Base-by-base conservation (phyloP, 2,329 filamentous ascomycete species). In the Colletotrichum horii region DNA sequence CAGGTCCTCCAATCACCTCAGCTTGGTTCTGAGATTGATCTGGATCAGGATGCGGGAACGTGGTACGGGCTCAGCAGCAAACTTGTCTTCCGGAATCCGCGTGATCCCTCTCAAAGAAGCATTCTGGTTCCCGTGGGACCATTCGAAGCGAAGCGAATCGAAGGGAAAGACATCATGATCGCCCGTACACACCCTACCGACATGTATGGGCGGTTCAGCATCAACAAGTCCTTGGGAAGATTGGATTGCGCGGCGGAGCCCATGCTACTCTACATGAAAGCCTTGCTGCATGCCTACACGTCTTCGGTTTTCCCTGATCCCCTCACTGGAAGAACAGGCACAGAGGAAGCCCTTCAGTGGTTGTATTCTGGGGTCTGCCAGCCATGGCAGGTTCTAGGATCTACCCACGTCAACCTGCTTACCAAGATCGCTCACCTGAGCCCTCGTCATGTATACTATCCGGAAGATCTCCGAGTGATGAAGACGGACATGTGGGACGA, bases 61-160 rank as follows among this genome's bases (percentile, higher is more conserved):
- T 87, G 90, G 78, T 89, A 94, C 73, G 93, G 93, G 0, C 83
- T 94, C 1, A 73, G 82, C 3, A 92, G 89, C 80, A 93, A 90
- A 79, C 82, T 93, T 4, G 87, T 94, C 1, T 81, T 93, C 16
- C 85, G 87, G 0, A 87, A 89, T n/a, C 68, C 79, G 0, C 73
- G 78, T 0, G 88, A 90, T 56, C 78, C 70, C 0, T 74, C 79
- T 0, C 83, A 86, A 6, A 87, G 88, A 11, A 91, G 87, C 34
- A 83, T 94, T 8, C 83, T 94, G 1, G 83, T 91, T 0, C 89
- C 92, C 0, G 74, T 90, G 1, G 90, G 91, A 0, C 7, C 68
- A 0, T 36, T 80, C 56, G 16, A 71, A 24, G 19, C 69, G 34
- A 30, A 76, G 36, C 4, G 43, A 52, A 52, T 52, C 43, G 15